Conservation (phyloP, 257 asterid species). For the Penstemon davidsonii region DNA sequence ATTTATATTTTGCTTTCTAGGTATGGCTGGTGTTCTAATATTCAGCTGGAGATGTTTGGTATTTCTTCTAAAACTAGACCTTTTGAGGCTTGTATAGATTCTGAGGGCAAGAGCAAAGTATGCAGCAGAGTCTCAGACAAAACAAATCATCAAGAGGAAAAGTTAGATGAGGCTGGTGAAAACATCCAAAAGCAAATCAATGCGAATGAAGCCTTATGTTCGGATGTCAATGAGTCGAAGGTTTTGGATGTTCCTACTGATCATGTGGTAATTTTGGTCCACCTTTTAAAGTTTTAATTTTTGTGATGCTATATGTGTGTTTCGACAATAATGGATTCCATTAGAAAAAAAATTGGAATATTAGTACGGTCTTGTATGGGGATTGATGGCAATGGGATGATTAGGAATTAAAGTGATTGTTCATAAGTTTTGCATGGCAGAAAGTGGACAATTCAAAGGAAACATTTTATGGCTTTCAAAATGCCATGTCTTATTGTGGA, state of each 20-base stretch:
- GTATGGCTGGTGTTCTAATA: conserved; percentile 73
- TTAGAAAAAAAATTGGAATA: background rate
- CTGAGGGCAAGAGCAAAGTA: conserved; percentile 34
- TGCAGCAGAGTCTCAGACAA: conserved; percentile 31
- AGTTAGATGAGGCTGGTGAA: conserved; percentile 33
- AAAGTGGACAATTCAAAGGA: background rate
- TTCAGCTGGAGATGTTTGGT: conserved; percentile 36
- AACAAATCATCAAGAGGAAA: conserved; percentile 30
- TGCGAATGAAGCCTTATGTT: conserved; percentile 35
- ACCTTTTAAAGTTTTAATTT: conserved; percentile 2
- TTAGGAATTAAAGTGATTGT: conserved; percentile 9
- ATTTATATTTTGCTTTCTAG: conserved; percentile 41
- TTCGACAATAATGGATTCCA: conserved; percentile 3
- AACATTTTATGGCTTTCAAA: conserved; percentile 1
- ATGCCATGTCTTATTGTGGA: conserved; percentile 5
- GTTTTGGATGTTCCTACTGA: conserved; percentile 29
- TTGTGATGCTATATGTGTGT: conserved; percentile 14
- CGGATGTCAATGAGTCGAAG: conserved; percentile 39
- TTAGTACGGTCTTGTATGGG: background rate
- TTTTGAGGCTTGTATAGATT: conserved; percentile 34
- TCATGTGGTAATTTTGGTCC: conserved; percentile 42
- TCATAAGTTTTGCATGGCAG: background rate
- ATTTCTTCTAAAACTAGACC: conserved; percentile 36
- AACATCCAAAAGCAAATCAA: conserved; percentile 28
- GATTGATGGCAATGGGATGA: conserved; percentile 11